Base-by-base conservation (phyloP, 2,329 filamentous ascomycete species). In the Mariannaea elegans region DNA sequence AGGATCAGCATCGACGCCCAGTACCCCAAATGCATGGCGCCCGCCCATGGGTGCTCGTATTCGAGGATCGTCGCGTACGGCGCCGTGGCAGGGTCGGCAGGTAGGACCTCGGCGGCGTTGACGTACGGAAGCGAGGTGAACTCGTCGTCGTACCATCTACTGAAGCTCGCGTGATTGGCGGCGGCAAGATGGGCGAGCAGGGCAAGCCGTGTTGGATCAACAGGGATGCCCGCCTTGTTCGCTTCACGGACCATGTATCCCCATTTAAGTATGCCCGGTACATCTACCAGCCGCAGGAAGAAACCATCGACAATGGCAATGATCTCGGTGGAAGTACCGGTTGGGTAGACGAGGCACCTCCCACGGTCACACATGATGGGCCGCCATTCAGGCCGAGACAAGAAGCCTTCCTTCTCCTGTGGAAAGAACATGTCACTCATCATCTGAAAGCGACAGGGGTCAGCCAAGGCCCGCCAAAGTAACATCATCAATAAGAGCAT, bases 1-100 rank as follows among this genome's bases (percentile, higher is more conserved):
- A 80, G 63, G 48, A 80, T 74, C n/a, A 79, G 66, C 66, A 77
- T 67, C 34, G 72, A 75, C 7, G 77, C 75, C 75, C 77, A 77
- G 59, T 76, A 78, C 18, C 69, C 71, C 61, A 78, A 66, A 41
- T 73, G 70, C 50, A 80, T 62, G 27, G 74, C 65, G 2, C 76
- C 77, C 10, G 72, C 67, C 74, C 76, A 78, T 2, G 66, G 61
- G 24, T 71, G 67, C 23, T 65, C 52, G 53, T 75, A 76, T 19
- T 64, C 56, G 13, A 79, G 65, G 4, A 79, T 65, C 3, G 65
- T 73, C 24, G 71, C 56, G 50, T 75, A 78, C 5, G 73, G 64
- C 7, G 77, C 75, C 13, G 61, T 45, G n/a, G 19, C 56, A 9
- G 74, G 71, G 48, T 76, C 72, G 29, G 63, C 24, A 5, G 73